Conservation (phyloP, 768 basidiomycete genomes). For the Pisolithus tinctorius region DNA sequence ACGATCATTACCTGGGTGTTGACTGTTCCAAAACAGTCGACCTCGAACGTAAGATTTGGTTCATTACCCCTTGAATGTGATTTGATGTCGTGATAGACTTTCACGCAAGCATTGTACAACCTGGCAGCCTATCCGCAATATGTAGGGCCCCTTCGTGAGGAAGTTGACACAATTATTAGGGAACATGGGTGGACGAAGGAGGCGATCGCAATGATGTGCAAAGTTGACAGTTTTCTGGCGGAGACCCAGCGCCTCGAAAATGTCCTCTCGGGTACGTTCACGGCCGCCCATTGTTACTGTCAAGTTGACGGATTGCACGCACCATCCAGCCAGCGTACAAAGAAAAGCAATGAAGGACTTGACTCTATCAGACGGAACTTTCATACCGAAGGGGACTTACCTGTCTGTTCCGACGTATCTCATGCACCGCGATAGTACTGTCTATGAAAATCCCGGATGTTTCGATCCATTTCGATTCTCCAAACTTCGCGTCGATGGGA, state of each 20-base stretch:
- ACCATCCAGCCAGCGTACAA: slow-evolving; percentile 17
- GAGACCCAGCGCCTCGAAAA: slow-evolving; percentile 30
- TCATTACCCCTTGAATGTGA: not conserved
- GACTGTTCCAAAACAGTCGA: not conserved
- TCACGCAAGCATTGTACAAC: slow-evolving; percentile 29
- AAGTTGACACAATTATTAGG: slow-evolving; percentile 25
- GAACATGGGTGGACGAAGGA: slow-evolving; percentile 25
- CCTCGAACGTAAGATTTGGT: not conserved
- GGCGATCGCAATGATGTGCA: slow-evolving; percentile 25
- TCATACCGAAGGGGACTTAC: slow-evolving; percentile 27
- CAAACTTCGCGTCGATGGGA: slow-evolving; percentile 25
- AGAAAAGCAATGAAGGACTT: slow-evolving; percentile 28
- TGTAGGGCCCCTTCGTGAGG: slow-evolving; percentile 30
- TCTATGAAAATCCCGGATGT: slow-evolving; percentile 26
- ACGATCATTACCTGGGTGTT: not conserved
- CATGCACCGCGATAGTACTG: slow-evolving; percentile 10
- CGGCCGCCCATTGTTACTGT: not conserved
- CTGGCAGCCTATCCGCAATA: slow-evolving; percentile 33
- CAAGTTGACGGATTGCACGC: too few species aligned
- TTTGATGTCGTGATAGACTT: slow-evolving; percentile 13
- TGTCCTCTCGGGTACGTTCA: slow-evolving; percentile 14
- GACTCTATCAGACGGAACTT: slow-evolving; percentile 33
- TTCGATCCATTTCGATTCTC: slow-evolving; percentile 48
- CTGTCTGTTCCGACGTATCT: slow-evolving; percentile 17
- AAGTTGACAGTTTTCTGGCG: slow-evolving; percentile 36